phyloP scores from a whole-genome alignment of 2,329 filamentous ascomycete genomes.

The Diaporthe sp. region DNA sequence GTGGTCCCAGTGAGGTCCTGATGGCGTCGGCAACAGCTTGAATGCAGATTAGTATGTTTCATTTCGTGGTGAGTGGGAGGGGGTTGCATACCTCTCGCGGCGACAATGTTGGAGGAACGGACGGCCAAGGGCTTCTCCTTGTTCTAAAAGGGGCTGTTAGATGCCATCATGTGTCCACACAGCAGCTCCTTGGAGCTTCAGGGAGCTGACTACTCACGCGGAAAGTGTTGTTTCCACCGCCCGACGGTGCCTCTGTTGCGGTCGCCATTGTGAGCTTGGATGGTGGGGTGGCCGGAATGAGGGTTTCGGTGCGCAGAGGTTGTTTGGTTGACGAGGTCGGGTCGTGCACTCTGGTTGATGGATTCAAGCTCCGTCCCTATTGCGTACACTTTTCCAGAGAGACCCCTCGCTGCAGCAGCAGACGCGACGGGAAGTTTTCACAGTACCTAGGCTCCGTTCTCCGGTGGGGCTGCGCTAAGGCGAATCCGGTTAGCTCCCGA shows the following conservation, averaged over 20 bases:
- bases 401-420: background rate
- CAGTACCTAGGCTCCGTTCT: background rate
- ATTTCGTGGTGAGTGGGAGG: background rate
- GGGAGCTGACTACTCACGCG: constrained; percentile 55
- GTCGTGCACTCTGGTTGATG: background rate
- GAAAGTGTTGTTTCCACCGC: constrained; percentile 62
- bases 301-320: constrained; percentile 30
- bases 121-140: constrained; percentile 99
- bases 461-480: background rate
- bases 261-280: constrained; percentile 51
- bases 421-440: background rate
- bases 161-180: constrained; percentile 36
- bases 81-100: constrained; percentile 79
- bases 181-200: constrained; percentile 26
- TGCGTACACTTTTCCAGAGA: background rate
- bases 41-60: constrained; percentile 22
- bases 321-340: constrained; percentile 22
- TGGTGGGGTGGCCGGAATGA: constrained; percentile 25
- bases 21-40: constrained; percentile 96
- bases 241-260: constrained; percentile 53
- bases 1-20: constrained; percentile 92
- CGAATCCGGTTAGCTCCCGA: background rate
- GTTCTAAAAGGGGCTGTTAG: constrained; percentile 60
- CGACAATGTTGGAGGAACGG: constrained; percentile 95
- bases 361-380: background rate